Evolutionary conservation across 768 basidiomycete genomes (phyloP), one percentile per base, ranked within the genome.

Genomic region (Dendrothele bispora): DNA sequence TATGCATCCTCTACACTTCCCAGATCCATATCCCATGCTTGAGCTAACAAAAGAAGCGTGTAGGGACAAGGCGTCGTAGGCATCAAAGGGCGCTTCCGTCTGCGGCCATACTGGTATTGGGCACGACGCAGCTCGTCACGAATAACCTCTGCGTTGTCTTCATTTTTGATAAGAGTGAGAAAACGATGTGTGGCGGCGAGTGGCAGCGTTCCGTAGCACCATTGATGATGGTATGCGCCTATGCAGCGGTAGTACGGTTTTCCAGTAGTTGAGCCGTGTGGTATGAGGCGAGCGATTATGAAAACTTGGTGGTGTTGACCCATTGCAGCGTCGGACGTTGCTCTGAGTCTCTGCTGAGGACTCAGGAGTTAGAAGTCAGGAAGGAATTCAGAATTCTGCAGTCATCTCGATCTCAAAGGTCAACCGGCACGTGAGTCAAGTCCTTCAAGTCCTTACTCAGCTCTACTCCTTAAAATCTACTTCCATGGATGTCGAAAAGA

Each of bases 241-340:
- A 75, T 51, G 39, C 72, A 75, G 21, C 68, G 70, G 57, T 73
- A 71, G 36, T 60, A 51, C n/a, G 62, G 29, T 48, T 51, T 36
- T 14, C 42, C 18, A 24, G 46, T 27, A 6, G 50, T 49, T 5
- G 43, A 42, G n/a, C 58, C 55, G 24, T 59, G 56, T 11, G 63
- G 55, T 26, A 50, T 47, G 26, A 73, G 55, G 10, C 61, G 62
- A 15, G 71, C 71, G 39, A 75, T 67, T 39, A 72, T 45, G 48
- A 65, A 75, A 15, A 59, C 60, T 53, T 74, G 72, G 55, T 73
- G 71, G 53, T 71, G 56, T 50, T 70, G 67, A 20, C 72, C 71
- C 70, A 73, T 71, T n/a, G n/a, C n/a, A n/a, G n/a, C n/a, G n/a
- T n/a, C n/a, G n/a, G n/a, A n/a, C n/a, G n/a, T n/a, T n/a, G n/a